phyloP scores from a whole-genome alignment of 148 eudicot genomes.

The Cornus suecica region DNA sequence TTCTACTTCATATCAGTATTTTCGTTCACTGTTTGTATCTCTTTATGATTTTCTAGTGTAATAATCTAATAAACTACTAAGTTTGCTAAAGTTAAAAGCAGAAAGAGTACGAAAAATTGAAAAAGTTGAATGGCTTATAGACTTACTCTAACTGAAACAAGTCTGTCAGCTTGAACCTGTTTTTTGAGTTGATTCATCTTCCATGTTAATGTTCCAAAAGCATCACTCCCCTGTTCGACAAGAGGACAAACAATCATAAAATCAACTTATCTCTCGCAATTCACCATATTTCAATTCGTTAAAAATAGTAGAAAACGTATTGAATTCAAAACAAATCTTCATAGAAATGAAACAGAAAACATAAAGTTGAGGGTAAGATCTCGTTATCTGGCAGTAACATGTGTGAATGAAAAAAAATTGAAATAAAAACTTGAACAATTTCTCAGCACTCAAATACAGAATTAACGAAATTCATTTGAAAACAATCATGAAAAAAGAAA shows the following conservation, averaged over 20 bases:
- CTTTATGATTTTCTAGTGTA: no score
- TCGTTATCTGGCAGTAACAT: not conserved
- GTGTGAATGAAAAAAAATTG: not conserved
- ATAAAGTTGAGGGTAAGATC: not conserved
- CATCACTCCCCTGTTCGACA: constrained; percentile 39
- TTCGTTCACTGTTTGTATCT: no score
- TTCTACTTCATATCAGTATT: no score
- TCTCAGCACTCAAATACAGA: not conserved
- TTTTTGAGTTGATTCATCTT: constrained; percentile 52
- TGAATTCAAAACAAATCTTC: not conserved
- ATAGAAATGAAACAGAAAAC: not conserved
- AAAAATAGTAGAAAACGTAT: not conserved
- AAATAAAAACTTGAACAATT: not conserved
- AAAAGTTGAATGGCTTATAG: not conserved
- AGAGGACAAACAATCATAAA: constrained; percentile 7
- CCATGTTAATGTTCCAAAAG: constrained; percentile 31
- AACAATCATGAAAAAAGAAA: not conserved
- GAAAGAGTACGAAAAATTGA: no score
- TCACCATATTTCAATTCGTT: not conserved
- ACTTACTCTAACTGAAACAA: constrained; percentile 51
- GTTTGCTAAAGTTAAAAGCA: no score
- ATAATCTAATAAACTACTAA: no score
- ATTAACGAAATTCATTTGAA: not conserved
- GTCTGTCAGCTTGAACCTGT: constrained; percentile 67
- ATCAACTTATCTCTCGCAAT: not conserved